Conservation (phyloP, 306 rosid genomes). For the Castanea mollissima region DNA sequence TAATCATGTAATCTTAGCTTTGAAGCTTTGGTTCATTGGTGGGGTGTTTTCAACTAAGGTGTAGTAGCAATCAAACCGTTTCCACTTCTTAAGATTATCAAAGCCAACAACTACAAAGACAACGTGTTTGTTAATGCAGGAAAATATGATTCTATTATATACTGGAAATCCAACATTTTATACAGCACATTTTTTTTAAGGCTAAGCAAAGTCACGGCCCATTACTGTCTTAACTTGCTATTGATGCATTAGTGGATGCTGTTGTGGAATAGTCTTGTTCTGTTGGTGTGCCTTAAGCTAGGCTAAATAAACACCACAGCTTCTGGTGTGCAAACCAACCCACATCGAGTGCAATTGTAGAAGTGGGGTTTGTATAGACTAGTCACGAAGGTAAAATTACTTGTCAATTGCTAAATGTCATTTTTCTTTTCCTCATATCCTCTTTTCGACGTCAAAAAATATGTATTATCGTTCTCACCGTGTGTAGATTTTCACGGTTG, state of each 20-base stretch:
- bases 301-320: not conserved
- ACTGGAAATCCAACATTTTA: conserved; percentile 1
- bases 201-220: conserved; percentile 20
- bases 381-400: too few relatives aligned
- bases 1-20: conserved; percentile 61
- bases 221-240: not conserved
- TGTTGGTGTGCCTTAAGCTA: not conserved
- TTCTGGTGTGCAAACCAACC: not conserved
- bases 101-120: conserved; percentile 12
- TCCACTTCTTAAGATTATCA: conserved; percentile 22
- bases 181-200: not conserved
- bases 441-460: too few relatives aligned
- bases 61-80: conserved; percentile 16
- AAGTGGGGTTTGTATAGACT: not conserved
- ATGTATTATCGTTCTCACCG: too few relatives aligned
- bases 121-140: conserved; percentile 22
- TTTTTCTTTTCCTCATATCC: too few relatives aligned
- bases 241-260: not conserved
- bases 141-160: not conserved
- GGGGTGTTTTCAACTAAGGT: conserved; percentile 9
- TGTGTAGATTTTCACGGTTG: too few relatives aligned
- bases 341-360: not conserved
- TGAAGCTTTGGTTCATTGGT: conserved; percentile 34
- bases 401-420: too few relatives aligned
- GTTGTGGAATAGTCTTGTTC: not conserved